These are phyloP conservation scores for Mortierella sp. DNA, from an alignment of 371 early-diverging fungal genomes.

Conservation along the genomic window DNA sequence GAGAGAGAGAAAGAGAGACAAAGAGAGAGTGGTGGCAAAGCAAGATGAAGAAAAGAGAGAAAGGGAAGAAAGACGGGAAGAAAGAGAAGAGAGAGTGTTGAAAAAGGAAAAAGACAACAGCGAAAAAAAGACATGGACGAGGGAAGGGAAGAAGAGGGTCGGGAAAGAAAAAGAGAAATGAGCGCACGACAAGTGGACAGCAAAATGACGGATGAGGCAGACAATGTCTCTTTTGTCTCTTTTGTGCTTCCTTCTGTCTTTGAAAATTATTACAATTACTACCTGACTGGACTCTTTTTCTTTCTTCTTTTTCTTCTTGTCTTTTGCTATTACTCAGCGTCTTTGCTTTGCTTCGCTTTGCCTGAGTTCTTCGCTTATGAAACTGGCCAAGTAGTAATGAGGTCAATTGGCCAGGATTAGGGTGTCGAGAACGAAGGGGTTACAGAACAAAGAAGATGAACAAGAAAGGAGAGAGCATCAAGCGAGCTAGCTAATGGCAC, in stretches of 20 bases:
- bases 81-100: not conserved
- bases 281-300: too few species aligned
- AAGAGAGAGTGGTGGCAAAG: not conserved
- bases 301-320: too few species aligned
- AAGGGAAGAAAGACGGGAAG: not conserved
- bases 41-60: not conserved
- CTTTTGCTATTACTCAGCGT: not conserved
- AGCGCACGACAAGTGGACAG: not conserved
- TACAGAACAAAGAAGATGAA: not conserved
- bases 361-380: too few species aligned
- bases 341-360: too few species aligned
- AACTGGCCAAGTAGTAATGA: too few species aligned
- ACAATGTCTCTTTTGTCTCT: too few species aligned
- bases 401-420: not conserved
- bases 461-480: not conserved
- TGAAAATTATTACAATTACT: too few species aligned
- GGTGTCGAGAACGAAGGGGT: not conserved
- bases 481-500: not conserved
- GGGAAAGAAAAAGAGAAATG: too few species aligned
- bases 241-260: not conserved
- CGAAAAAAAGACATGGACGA: not conserved
- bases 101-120: not conserved
- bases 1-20: not conserved
- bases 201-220: conserved; percentile 1
- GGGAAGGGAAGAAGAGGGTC: not conserved